Percentiles rank a stretch among this genome's conserved stretches.
Evolutionary conservation across 2,329 filamentous ascomycete genomes (phyloP).

Genomic region (Aspergillus sp.): DNA sequence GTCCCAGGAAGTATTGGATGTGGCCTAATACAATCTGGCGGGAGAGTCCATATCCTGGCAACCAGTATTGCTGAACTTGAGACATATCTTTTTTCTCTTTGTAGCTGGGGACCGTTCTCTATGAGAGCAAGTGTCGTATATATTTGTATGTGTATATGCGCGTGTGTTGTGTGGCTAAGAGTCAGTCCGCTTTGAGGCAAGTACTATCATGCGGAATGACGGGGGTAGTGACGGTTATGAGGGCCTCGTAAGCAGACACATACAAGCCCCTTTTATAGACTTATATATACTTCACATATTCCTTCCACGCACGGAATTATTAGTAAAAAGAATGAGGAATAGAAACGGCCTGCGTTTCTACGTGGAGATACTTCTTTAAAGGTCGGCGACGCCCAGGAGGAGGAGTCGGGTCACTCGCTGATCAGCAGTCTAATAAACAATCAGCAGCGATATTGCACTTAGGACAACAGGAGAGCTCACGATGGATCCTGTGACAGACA

Average conservation of each 20-base stretch:
- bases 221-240: slow-evolving; percentile 2
- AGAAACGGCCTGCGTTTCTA: slow-evolving; percentile 9
- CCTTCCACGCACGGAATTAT: slow-evolving; percentile 15
- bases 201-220: slow-evolving; percentile 1
- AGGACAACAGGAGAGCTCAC: slow-evolving; percentile 8
- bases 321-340: slow-evolving; percentile 11
- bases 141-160: not conserved
- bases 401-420: slow-evolving; percentile 10
- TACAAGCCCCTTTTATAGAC: slow-evolving; percentile 13
- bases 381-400: slow-evolving; percentile 8
- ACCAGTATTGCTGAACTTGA: slow-evolving; percentile 46
- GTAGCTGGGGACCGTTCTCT: not conserved
- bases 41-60: slow-evolving; percentile 50
- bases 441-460: slow-evolving; percentile 5
- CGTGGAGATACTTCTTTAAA: slow-evolving; percentile 11
- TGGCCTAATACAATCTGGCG: slow-evolving; percentile 50
- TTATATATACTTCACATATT: slow-evolving; percentile 14
- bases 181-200: not conserved
- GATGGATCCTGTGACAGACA: slow-evolving; percentile 10
- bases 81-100: slow-evolving; percentile 29
- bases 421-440: slow-evolving; percentile 12
- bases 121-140: not conserved
- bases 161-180: slow-evolving; percentile 1
- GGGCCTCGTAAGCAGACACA: slow-evolving; percentile 6
- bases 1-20: slow-evolving; percentile 50